Evolutionary conservation across 164 flowering plant genomes (phyloP).

Genomic region (Nymphaea colorata): DNA sequence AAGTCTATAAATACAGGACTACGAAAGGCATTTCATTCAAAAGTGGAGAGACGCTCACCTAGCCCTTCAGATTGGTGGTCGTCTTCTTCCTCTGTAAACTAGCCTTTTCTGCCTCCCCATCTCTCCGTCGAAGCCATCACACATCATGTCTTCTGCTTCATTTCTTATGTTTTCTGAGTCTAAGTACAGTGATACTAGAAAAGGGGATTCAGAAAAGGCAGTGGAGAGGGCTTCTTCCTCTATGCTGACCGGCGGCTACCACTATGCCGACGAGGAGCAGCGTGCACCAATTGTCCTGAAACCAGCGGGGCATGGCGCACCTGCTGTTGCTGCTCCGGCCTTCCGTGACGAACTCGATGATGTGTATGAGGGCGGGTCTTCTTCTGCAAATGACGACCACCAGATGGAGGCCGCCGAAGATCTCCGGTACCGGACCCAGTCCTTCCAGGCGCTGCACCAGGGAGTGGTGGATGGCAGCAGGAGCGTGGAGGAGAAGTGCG

Average conservation of each 20-base stretch:
- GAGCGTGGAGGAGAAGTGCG: slow-evolving; percentile 4
- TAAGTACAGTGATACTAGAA: no score
- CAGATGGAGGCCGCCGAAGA: background rate
- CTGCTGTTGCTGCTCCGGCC: background rate
- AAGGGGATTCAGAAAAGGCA: background rate
- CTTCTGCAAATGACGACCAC: background rate
- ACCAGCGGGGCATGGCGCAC: background rate
- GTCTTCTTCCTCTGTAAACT: no score
- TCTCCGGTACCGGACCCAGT: background rate
- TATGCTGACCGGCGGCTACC: background rate
- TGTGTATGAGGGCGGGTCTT: background rate
- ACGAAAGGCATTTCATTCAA: no score
- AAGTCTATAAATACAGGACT: no score
- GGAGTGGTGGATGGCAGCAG: background rate
- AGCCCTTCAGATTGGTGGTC: no score
- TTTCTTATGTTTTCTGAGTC: background rate
- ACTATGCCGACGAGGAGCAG: background rate
- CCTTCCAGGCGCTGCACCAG: background rate
- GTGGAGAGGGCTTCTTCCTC: background rate
- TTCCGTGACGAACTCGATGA: background rate
- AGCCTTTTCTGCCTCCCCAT: no score
- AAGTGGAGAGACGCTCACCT: no score
- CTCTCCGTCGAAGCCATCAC: background rate
- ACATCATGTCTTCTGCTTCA: background rate
- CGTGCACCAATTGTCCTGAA: background rate